A percentile compares a stretch with the other conserved stretches of the same genome.
Conservation (phyloP, 371 early-diverging fungal species). For the Lichtheimia ramosa region DNA sequence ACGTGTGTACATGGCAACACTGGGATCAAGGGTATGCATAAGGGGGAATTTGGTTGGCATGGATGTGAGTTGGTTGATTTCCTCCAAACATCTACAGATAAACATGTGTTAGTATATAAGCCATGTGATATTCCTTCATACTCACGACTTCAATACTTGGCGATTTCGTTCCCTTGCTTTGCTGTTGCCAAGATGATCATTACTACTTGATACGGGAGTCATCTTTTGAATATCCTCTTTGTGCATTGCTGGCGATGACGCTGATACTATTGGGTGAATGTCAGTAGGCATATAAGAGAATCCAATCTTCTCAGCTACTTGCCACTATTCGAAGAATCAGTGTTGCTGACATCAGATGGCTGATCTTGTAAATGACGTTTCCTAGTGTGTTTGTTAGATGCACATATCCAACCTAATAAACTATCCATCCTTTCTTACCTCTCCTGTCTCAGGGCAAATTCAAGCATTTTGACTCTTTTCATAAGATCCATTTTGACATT, state of each 20-base stretch:
- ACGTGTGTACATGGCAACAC: background rate
- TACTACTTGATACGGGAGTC: background rate
- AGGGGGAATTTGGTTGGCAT: constrained; percentile 42
- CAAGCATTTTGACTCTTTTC: constrained; percentile 87
- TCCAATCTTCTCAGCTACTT: constrained; percentile 1
- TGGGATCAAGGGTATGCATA: constrained; percentile 12
- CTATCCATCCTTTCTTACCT: constrained; percentile 42
- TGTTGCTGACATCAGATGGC: constrained; percentile 5
- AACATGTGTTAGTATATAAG: constrained; percentile 1
- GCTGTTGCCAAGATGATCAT: background rate
- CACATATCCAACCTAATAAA: background rate
- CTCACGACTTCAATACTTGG: constrained; percentile 79
- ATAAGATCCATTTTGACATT: constrained; percentile 75
- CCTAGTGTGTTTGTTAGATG: background rate
- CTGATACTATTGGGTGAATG: constrained; percentile 5
- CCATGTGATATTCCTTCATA: background rate
- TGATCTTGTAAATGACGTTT: constrained; percentile 1
- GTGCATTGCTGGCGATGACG: constrained; percentile 16
- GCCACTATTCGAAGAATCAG: constrained; percentile 24
- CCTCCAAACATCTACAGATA: constrained; percentile 56
- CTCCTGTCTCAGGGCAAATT: constrained; percentile 79
- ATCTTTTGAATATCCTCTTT: background rate
- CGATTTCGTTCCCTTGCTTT: constrained; percentile 61
- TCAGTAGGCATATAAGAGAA: background rate
- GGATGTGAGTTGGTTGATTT: constrained; percentile 61